Base-by-base conservation (phyloP, 1,284 basidiomycete genomes). In the Fomitopsis palustris region DNA sequence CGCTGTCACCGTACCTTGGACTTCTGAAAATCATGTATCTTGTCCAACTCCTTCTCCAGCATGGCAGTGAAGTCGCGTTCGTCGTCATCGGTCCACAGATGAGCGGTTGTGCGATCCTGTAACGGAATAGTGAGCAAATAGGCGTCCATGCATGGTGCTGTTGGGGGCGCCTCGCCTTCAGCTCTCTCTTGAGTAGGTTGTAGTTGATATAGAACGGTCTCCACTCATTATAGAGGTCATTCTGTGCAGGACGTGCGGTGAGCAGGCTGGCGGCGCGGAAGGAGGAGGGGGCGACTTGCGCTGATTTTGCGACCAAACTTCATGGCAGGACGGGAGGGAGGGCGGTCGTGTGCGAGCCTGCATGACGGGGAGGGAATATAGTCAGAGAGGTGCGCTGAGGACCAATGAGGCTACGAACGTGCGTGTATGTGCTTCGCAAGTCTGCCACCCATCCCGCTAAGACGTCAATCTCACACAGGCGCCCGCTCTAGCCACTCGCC, bases 1-100 rank as follows among this genome's bases (percentile, higher is more conserved):
- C 35, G 33, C 17, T n/a, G 53, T 25, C 21, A 68, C 78, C 45
- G 61, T 54, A 89, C 93, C 85, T 98, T 99, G 51, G 82, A 77
- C 70, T 90, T 93, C 72, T 99, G 97, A 74, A 99, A 99, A 69
- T 90, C 88, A 70, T 98, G 92, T 58, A 98, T 91, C 80, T 99
- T 99, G 71, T 96, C 93, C 49, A 99, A 82, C 77, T 99, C 95
- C 62, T 80, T 80, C 70, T 93, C 90, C 58, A 98, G 86, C 76
- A 90, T 82, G 42, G 72, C 74, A 23, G 87, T 88, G 70, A 97
- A 98, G 51, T 90, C 86, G 27, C 79, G 78, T 75, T 98, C 95
- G 71, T 96, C 93, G 9, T 81, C 75, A 53, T 85, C 82, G 31
- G 80, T 83, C 95, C 95, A 98, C 41, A 70, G 70, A 53, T 77